Evolutionary conservation across 179 eudicot species (phyloP).

Genomic region (Silene vulgaris): DNA sequence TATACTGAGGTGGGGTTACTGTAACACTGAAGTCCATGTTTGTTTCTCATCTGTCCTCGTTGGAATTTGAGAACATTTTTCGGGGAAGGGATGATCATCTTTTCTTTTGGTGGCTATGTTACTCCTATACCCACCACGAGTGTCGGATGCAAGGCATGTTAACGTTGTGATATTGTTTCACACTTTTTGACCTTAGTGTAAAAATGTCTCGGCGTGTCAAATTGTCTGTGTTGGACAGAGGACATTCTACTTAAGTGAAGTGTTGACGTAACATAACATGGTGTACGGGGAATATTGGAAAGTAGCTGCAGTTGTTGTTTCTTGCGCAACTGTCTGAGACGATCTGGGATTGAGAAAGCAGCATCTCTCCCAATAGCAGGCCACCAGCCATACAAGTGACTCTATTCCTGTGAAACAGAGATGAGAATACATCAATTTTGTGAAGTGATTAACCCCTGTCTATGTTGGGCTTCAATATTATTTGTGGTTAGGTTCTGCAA

Average conservation of each 20-base stretch:
- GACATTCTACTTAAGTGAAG: not conserved
- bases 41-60: not conserved
- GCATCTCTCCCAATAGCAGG: not conserved
- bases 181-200: not conserved
- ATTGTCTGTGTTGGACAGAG: too few species aligned
- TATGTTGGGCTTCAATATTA: too few species aligned
- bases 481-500: too few species aligned
- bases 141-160: not conserved
- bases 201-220: not conserved
- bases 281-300: not conserved
- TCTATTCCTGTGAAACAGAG: not conserved
- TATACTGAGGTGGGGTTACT: not conserved
- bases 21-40: not conserved
- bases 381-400: not conserved
- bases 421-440: not conserved
- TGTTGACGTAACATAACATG: not conserved
- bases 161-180: not conserved
- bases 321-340: not conserved
- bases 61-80: not conserved
- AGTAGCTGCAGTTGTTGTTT: not conserved
- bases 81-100: not conserved
- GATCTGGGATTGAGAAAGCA: not conserved
- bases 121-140: not conserved
- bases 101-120: not conserved
- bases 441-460: too few species aligned